Base-by-base conservation (phyloP, 306 rosid genomes). In the Delonix regia region DNA sequence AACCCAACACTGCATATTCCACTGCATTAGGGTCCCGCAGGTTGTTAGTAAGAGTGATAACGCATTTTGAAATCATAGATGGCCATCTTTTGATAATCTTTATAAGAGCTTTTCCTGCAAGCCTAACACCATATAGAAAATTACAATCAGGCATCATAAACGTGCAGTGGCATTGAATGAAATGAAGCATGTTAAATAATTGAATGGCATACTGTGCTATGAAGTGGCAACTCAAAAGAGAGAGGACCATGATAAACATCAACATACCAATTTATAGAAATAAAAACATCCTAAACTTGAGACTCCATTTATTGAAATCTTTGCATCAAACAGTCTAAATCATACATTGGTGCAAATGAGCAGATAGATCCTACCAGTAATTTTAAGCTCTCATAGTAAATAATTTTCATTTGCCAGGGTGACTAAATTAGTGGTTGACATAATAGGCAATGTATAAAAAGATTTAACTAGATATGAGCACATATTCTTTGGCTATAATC, bases 11-110 rank as follows among this genome's bases (percentile, higher is more conserved):
- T 10, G 86, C 92, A 87, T 87, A 80, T 81, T 95, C 99, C 85
- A 86, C 86, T 44, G 99, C 87, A 36, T 81, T 84, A 45, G 93
- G 87, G 65, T 85, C 86, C 81, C 65, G 76, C 69, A 95, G 82
- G 77, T 87, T 95, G 68, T 85, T 88, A 15, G 98, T 83, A 65
- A 93, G 86, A 48, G 94, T 82, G 71, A 95, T 83, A 80, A 91
- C 97, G 78, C 98, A 95, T 84, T 93, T 93, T 6, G 99, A 91
- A 85, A 95, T 89, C 97, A 86, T 85, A 68, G 97, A 87, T 41
- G 99, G 97, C 97, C 98, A 95, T 84, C 96, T 91, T 87, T 95
- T 95, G 57, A 91, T 88, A 91, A 93, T 86, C 91, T 95, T 95
- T 76, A 89, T 77, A 38, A 95, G 91, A 84, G 92, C 82, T 86